Conservation (phyloP, 2,329 filamentous ascomycete genomes). For the Fusarium hainanense region DNA sequence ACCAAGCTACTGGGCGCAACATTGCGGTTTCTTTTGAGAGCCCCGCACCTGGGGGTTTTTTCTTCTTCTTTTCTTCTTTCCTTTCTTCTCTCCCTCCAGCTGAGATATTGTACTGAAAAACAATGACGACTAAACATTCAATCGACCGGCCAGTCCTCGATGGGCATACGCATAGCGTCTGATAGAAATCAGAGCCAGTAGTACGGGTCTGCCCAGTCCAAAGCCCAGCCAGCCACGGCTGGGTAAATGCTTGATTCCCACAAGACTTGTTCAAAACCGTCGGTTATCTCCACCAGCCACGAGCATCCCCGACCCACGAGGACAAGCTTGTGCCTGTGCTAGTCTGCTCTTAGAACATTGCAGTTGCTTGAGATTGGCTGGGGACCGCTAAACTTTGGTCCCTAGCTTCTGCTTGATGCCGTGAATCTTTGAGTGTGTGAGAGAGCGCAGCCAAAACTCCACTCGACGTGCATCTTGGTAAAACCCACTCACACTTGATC, state of each 20-base stretch:
- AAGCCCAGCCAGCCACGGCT: slow-evolving; percentile 8
- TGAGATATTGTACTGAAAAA: neutral
- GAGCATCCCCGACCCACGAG: slow-evolving; percentile 28
- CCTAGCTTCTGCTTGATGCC: slow-evolving; percentile 31
- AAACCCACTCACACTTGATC: slow-evolving; percentile 43
- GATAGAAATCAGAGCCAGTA: slow-evolving; percentile 9
- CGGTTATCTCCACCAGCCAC: slow-evolving; percentile 38
- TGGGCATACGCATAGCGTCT: neutral
- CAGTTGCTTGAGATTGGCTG: slow-evolving; percentile 33
- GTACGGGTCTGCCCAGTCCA: slow-evolving; percentile 14
- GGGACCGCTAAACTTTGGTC: slow-evolving; percentile 36
- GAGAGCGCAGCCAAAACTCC: slow-evolving; percentile 24
- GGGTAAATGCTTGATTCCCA: slow-evolving; percentile 29
- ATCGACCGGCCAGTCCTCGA: neutral
- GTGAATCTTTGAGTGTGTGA: slow-evolving; percentile 27
- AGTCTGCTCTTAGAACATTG: slow-evolving; percentile 19
- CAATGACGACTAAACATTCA: neutral
- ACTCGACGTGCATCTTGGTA: slow-evolving; percentile 17
- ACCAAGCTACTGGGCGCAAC: slow-evolving; percentile 24
- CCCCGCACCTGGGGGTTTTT: slow-evolving; percentile 23
- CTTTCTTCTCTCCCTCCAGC: neutral
- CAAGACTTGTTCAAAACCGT: slow-evolving; percentile 24
- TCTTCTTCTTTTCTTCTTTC: neutral
- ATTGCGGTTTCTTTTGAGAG: slow-evolving; percentile 35
- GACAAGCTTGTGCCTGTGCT: slow-evolving; percentile 31